Conservation (phyloP, 83 land plant species). For the Diphasiastrum complanatum region DNA sequence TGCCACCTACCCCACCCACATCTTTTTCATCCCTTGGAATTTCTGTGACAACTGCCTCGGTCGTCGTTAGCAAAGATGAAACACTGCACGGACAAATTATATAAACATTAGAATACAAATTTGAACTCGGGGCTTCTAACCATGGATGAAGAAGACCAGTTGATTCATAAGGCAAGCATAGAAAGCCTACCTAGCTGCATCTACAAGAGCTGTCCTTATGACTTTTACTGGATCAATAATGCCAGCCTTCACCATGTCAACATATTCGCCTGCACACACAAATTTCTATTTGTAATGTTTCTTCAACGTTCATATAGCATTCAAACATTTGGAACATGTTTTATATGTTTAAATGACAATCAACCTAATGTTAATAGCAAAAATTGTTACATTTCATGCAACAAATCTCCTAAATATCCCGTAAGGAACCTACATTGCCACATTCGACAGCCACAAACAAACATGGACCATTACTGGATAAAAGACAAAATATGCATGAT, state of each 20-base stretch:
- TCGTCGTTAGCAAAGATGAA: constrained; percentile 79
- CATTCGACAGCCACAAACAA: too few relatives aligned
- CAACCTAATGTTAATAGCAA: too few relatives aligned
- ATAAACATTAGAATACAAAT: not conserved
- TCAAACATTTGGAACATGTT: too few relatives aligned
- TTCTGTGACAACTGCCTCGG: constrained; percentile 74
- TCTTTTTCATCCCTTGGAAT: constrained; percentile 70
- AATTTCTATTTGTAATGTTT: too few relatives aligned
- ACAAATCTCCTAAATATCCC: too few relatives aligned
- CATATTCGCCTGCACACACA: constrained; percentile 20
- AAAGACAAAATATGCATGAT: too few relatives aligned
- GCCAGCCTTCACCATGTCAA: constrained; percentile 55
- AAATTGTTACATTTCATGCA: too few relatives aligned
- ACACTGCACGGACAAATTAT: constrained; percentile 47
- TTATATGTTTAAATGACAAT: too few relatives aligned
- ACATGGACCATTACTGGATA: too few relatives aligned
- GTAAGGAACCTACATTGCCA: too few relatives aligned
- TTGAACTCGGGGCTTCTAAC: not conserved
- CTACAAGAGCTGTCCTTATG: constrained; percentile 53
- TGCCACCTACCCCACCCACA: constrained; percentile 34
- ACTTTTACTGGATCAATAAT: constrained; percentile 62
- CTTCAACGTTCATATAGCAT: too few relatives aligned
- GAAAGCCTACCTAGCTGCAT: constrained; percentile 24
- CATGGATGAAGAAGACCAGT: not conserved
- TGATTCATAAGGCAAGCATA: constrained; percentile 2